These are phyloP conservation scores for Cryptomeria japonica DNA, from an alignment of 75 land plant species.

Conservation along the genomic window DNA sequence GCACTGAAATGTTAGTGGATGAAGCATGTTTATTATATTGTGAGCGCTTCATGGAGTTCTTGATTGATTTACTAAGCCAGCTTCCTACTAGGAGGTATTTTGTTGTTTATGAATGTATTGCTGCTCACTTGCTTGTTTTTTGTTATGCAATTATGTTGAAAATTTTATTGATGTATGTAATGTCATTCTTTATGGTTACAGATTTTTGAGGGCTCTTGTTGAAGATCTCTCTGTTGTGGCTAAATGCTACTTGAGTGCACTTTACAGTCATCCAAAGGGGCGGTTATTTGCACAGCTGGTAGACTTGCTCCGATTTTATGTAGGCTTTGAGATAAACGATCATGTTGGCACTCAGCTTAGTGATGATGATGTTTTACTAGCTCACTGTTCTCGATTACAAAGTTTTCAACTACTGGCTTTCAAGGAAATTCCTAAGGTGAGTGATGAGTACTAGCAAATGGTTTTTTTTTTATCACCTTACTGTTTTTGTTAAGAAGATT, in stretches of 20 bases:
- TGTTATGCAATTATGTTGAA: neutral
- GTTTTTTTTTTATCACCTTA: neutral
- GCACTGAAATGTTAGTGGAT: conserved; percentile 38
- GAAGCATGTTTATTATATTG: conserved; percentile 79
- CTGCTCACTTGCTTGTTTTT: neutral
- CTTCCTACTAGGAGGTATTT: conserved; percentile 90
- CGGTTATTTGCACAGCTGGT: conserved; percentile 87
- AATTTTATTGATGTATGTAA: neutral
- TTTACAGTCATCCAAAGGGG: conserved; percentile 82
- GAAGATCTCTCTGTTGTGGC: conserved; percentile 87
- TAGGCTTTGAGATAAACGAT: conserved; percentile 92
- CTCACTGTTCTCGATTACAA: conserved; percentile 77
- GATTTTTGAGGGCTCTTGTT: conserved; percentile 65
- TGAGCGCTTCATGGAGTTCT: conserved; percentile 95
- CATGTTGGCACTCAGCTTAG: conserved; percentile 78
- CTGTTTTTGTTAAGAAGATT: neutral
- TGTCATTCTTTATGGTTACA: neutral
- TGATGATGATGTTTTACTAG: conserved; percentile 84
- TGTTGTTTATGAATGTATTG: neutral
- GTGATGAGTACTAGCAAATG: conserved; percentile 26
- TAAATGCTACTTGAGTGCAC: conserved; percentile 88
- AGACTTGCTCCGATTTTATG: conserved; percentile 92
- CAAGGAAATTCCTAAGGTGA: conserved; percentile 81
- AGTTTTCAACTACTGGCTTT: conserved; percentile 80
- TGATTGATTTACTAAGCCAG: conserved; percentile 94